phyloP scores from a whole-genome alignment of 2,329 filamentous ascomycete genomes.

The Zymoseptoria passerinii region DNA sequence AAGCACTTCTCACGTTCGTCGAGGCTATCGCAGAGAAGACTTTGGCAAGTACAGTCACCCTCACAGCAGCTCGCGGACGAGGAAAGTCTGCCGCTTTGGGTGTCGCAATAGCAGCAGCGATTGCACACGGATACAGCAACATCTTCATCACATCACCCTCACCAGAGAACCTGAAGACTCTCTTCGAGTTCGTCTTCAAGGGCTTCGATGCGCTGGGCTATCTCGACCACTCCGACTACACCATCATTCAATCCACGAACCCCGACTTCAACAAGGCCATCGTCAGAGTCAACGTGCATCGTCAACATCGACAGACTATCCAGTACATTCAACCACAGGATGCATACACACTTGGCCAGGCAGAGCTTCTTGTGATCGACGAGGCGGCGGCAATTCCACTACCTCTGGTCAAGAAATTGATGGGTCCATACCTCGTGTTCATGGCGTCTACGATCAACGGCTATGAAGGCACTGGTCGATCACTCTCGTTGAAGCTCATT shows the following conservation, averaged over 20 bases:
- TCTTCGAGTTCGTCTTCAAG: slow-evolving; percentile 98
- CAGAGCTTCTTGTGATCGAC: slow-evolving; percentile 91
- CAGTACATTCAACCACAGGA: slow-evolving; percentile 98
- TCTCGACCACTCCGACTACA: slow-evolving; percentile 92
- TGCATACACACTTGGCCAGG: slow-evolving; percentile 87
- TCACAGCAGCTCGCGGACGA: slow-evolving; percentile 88
- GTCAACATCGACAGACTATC: slow-evolving; percentile 92
- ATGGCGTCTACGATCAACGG: slow-evolving; percentile 99
- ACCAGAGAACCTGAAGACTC: slow-evolving; percentile 94
- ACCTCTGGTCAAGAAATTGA: slow-evolving; percentile 82
- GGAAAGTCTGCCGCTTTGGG: slow-evolving; percentile 96
- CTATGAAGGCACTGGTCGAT: slow-evolving; percentile 93
- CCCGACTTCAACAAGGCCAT: slow-evolving; percentile 99
- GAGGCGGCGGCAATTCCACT: slow-evolving; percentile 94
- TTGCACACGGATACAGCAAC: slow-evolving; percentile 96
- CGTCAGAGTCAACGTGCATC: slow-evolving; percentile 89
- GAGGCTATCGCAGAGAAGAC: slow-evolving; percentile 97
- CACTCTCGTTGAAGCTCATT: slow-evolving; percentile 89
- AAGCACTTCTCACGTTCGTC: slow-evolving; percentile 91
- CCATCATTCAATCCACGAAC: slow-evolving; percentile 95
- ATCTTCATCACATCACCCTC: slow-evolving; percentile 98
- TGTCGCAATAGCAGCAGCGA: slow-evolving; percentile 84
- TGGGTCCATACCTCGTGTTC: slow-evolving; percentile 95
- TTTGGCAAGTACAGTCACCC: slow-evolving; percentile 79
- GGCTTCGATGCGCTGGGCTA: slow-evolving; percentile 93